Base-by-base conservation (phyloP, 192 early-diverging fungal species). In the Phlyctochytrium arcticum region DNA sequence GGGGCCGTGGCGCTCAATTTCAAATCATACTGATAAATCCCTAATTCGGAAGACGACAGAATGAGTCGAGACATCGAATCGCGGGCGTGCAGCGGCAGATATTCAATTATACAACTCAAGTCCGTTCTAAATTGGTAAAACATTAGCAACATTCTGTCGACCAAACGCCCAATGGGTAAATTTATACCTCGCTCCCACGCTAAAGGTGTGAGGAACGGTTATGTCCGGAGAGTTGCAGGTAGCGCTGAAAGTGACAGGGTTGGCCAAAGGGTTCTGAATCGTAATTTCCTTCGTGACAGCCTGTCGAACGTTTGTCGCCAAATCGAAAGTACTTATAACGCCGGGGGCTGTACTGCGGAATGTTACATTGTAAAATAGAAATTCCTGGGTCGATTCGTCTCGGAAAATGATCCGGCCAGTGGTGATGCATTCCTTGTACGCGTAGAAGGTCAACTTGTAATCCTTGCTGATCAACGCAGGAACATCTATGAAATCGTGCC, bases 371-470 rank as follows among this genome's bases (percentile, higher is more conserved):
- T 75, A 86, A 35, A 69, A 83, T 29, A 70, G 6, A 60, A 68
- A 86, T 62, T 85, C 84, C 58, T 86, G 81, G 0, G 84, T 85
- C 4, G 50, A 35, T 46, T 86, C 84, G 62, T 86, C 85, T 54
- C 77, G 80, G 65, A 86, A 86, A 2, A 73, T 74, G 17, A 86
- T 71, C 54, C 80, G 80, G 17, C 74, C 67, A 44, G 51, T 79
- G 17, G 73, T 74, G 0, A 79, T 37, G 7, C 83, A 78, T 48
- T 86, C 84, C 42, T 81, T 84, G 70, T 77, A 85, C 19, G 84
- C 78, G 54, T 81, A 83, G 65, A 78, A 86, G 17, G 67, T 68
- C 33, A 85, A 67, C 60, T 86, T 86, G 58, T 85, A 86, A 30
- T 86, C 78, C 51, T 78, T 78, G 10, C 67, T 75, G 3, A 68